Percentiles rank a stretch among this genome's conserved stretches.
Conservation (phyloP, 768 basidiomycete species). For the Boletus subparvulus region DNA sequence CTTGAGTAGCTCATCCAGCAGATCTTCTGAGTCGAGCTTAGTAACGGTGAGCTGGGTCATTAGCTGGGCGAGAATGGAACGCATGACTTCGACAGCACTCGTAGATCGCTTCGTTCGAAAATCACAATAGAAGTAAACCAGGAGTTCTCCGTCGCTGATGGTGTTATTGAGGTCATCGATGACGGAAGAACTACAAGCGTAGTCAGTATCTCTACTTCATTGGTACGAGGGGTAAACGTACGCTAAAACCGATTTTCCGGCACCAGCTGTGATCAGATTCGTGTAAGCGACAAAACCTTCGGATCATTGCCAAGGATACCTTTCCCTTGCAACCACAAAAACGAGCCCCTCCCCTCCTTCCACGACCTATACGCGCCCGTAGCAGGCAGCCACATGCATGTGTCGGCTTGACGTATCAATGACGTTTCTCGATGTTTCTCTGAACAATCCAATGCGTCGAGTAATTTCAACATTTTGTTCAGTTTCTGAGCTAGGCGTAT, state of each 20-base stretch:
- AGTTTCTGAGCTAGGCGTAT: not conserved
- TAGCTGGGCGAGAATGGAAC: constrained; percentile 13
- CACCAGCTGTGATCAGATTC: too few relatives aligned
- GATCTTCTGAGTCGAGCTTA: not conserved
- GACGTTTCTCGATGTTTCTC: not conserved
- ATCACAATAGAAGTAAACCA: constrained; percentile 18
- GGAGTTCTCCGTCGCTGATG: not conserved
- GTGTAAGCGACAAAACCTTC: too few relatives aligned
- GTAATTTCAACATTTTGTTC: not conserved
- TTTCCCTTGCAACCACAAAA: constrained; percentile 19
- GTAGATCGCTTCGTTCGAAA: constrained; percentile 4
- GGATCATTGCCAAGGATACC: not conserved
- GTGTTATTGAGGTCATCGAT: too few relatives aligned
- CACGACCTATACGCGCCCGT: not conserved
- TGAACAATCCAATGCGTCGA: not conserved
- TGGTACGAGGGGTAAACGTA: too few relatives aligned
- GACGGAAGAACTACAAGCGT: too few relatives aligned
- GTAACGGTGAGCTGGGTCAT: not conserved
- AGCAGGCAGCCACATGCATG: constrained; percentile 9
- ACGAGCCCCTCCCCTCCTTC: not conserved
- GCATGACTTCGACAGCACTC: constrained; percentile 10
- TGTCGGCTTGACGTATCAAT: constrained; percentile 1
- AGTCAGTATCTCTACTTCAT: too few relatives aligned
- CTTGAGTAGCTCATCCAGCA: constrained; percentile 1
- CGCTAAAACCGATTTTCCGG: too few relatives aligned